Evolutionary conservation across 2,329 filamentous ascomycete species (phyloP).

Genomic region (Escovopsis sp.): DNA sequence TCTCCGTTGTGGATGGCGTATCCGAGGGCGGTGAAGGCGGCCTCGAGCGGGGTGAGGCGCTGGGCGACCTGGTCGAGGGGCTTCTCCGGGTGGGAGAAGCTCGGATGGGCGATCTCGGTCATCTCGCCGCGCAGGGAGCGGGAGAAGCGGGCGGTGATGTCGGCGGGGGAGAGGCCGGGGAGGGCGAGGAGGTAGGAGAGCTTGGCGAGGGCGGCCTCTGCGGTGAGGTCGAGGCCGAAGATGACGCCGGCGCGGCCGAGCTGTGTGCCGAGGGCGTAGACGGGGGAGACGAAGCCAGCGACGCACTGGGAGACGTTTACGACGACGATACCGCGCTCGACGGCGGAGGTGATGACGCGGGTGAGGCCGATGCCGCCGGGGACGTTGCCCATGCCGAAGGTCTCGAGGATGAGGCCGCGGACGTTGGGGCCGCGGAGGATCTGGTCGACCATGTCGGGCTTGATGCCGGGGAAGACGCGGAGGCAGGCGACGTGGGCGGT

Average conservation of each 20-base stretch:
- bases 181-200: slow-evolving; percentile 69
- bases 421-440: slow-evolving; percentile 65
- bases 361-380: slow-evolving; percentile 68
- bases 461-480: slow-evolving; percentile 83
- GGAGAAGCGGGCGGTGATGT: slow-evolving; percentile 59
- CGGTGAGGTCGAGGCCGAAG: slow-evolving; percentile 77
- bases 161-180: slow-evolving; percentile 45
- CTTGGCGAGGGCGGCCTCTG: slow-evolving; percentile 83
- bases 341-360: slow-evolving; percentile 60
- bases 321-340: slow-evolving; percentile 67
- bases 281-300: slow-evolving; percentile 58
- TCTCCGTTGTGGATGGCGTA: slow-evolving; percentile 68
- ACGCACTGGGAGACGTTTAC: slow-evolving; percentile 88
- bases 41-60: slow-evolving; percentile 33
- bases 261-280: slow-evolving; percentile 65
- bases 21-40: slow-evolving; percentile 62
- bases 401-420: slow-evolving; percentile 73
- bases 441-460: slow-evolving; percentile 82
- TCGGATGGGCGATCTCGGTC: slow-evolving; percentile 57
- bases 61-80: slow-evolving; percentile 28
- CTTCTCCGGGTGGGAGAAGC: slow-evolving; percentile 60
- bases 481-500: slow-evolving; percentile 83
- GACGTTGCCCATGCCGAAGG: slow-evolving; percentile 85
- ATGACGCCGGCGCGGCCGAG: slow-evolving; percentile 75
- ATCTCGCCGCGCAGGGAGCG: slow-evolving; percentile 70